Evolutionary conservation across 345 rosid genomes (phyloP), one percentile per base, ranked within the genome.

Genomic region (Lepidium didymum): DNA sequence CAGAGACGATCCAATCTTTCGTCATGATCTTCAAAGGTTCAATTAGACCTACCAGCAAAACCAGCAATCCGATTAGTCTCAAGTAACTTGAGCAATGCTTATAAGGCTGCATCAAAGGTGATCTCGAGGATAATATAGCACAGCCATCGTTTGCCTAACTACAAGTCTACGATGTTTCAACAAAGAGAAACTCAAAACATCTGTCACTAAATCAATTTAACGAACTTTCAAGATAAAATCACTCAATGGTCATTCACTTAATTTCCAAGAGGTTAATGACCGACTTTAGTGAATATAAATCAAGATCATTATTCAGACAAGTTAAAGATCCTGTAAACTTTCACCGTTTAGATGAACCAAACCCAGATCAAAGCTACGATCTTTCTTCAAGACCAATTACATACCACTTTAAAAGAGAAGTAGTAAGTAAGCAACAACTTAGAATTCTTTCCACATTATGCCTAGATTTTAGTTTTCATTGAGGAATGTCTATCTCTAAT

Each of bases 21-120:
- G 56, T 31, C 77, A 67, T 67, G 62, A 66, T 59, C 77, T 74
- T 74, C 68, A 15, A 15, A 49, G 61, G 61, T 41, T 51, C 25
- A 21, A 60, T 6, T 56, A 59, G 63, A 66, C 72, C 77, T 67
- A 67, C 4, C 35, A 59, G 35, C 3, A 73, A 36, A 73, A 51
- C 62, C 18, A 44, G 18, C 43, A 52, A 43, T 8, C 0, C 58
- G 56, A 58, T 65, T 43, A 73, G 49, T 46, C 19, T 5, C 54
- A 25, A 3, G 51, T 35, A 23, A 46, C 29, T 7, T 29, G 45
- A 14, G 15, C 5, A 38, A 47, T 29, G 12, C 8, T 37, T 19
- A 64, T n/a, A 10, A 18, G 63, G 15, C 45, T 29, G 18, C 31
- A n/a, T 35, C 18, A 3, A 12, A 36, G 37, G 41, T 54, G 50